phyloP scores from a whole-genome alignment of 306 rosid species.

The Ziziphus jujuba region DNA sequence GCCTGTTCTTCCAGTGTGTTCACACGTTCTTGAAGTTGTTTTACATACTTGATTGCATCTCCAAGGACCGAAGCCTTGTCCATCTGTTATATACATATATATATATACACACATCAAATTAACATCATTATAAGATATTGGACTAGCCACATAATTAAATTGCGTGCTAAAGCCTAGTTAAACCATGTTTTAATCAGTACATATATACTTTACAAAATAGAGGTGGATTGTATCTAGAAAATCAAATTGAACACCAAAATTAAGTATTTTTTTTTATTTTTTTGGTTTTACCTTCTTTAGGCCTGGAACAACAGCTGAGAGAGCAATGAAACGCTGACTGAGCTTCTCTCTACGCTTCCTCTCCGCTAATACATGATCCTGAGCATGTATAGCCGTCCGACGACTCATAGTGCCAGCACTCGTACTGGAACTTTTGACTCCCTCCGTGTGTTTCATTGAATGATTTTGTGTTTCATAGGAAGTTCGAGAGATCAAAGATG shows the following conservation, averaged over 20 bases:
- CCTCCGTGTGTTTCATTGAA: too few relatives aligned
- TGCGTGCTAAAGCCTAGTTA: too few relatives aligned
- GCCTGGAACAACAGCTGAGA: constrained; percentile 55
- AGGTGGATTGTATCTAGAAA: too few relatives aligned
- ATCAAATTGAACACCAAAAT: too few relatives aligned
- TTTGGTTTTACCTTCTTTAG: constrained; percentile 77
- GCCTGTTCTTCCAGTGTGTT: constrained; percentile 52
- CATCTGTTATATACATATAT: constrained; percentile 43
- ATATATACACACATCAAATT: background rate
- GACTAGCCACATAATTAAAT: too few relatives aligned
- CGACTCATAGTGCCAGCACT: constrained; percentile 9
- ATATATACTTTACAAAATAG: too few relatives aligned
- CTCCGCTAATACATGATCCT: constrained; percentile 54
- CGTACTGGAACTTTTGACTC: constrained; percentile 20
- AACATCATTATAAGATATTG: too few relatives aligned
- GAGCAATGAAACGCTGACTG: constrained; percentile 42
- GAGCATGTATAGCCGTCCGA: constrained; percentile 33
- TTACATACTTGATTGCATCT: constrained; percentile 64
- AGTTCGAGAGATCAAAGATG: constrained; percentile 26
- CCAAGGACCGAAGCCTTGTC: constrained; percentile 89
- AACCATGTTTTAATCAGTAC: too few relatives aligned
- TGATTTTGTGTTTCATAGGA: constrained; percentile 20
- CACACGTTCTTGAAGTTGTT: constrained; percentile 60
- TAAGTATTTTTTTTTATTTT: too few relatives aligned
- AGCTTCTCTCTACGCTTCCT: constrained; percentile 56